Conservation (phyloP, 1,139 yeast genomes). For the Pichia sp. region DNA sequence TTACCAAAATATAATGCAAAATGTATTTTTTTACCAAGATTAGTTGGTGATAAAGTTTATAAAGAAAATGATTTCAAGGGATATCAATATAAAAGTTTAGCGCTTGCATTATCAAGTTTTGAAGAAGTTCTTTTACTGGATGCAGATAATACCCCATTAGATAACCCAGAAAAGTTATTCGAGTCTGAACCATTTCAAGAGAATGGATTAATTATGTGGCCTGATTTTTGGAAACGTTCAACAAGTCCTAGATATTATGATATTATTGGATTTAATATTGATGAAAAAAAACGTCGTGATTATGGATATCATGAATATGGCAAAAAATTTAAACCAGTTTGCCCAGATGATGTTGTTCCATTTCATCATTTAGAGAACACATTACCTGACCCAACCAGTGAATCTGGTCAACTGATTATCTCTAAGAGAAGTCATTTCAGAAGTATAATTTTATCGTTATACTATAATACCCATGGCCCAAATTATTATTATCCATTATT, state of each 20-base stretch:
- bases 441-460: constrained; percentile 60
- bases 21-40: constrained; percentile 58
- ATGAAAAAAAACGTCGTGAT: constrained; percentile 27
- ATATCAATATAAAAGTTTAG: constrained; percentile 73
- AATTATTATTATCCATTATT: constrained; percentile 74
- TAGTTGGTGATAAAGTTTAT: constrained; percentile 43
- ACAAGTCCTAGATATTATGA: constrained; percentile 57
- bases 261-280: constrained; percentile 42
- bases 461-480: constrained; percentile 78
- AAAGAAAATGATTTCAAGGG: constrained; percentile 54
- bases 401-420: constrained; percentile 75
- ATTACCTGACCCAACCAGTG: constrained; percentile 75
- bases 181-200: constrained; percentile 31
- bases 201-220: constrained; percentile 47
- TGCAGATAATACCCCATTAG: constrained; percentile 65
- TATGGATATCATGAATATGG: constrained; percentile 29
- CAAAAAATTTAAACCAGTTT: constrained; percentile 37
- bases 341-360: constrained; percentile 41
- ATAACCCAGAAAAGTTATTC: constrained; percentile 48
- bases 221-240: constrained; percentile 40
- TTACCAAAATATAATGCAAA: constrained; percentile 65
- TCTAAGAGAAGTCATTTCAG: constrained; percentile 60
- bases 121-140: constrained; percentile 72
- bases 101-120: constrained; percentile 68
- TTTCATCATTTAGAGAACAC: constrained; percentile 64